Evolutionary conservation across 108 stramenopile genomes (phyloP).

Genomic region (Parietichytrium sp.): DNA sequence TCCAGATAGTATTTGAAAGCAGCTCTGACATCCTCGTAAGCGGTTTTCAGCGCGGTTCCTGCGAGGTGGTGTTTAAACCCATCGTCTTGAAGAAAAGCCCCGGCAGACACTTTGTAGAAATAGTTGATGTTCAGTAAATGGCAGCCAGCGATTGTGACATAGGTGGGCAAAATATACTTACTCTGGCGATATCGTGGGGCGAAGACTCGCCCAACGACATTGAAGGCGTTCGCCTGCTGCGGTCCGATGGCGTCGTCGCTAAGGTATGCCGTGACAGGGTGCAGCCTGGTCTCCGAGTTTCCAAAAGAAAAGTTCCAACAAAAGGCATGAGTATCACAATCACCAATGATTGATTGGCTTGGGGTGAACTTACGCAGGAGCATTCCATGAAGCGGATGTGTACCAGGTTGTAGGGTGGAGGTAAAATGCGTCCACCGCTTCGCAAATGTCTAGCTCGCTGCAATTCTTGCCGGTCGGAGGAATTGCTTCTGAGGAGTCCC

Average conservation of each 20-base stretch:
- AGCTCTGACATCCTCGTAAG: not conserved
- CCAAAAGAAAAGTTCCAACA: no score
- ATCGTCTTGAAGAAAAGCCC: not conserved
- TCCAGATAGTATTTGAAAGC: not conserved
- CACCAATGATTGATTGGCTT: no score
- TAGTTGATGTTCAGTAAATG: no score
- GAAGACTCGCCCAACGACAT: not conserved
- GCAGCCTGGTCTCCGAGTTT: no score
- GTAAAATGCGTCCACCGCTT: not conserved
- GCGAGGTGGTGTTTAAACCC: not conserved
- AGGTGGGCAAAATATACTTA: no score
- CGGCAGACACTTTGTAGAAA: no score
- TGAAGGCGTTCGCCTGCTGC: slow-evolving; percentile 1
- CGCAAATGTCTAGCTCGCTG: not conserved
- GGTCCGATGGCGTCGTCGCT: not conserved
- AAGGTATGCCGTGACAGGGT: not conserved
- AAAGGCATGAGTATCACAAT: no score
- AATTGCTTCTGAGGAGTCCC: not conserved
- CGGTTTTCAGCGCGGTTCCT: not conserved
- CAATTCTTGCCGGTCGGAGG: not conserved
- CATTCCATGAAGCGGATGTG: not conserved
- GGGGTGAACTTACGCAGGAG: no score
- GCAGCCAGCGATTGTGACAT: no score
- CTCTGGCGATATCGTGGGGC: not conserved
- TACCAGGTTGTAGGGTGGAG: not conserved